phyloP scores from a whole-genome alignment of 2,329 filamentous ascomycete genomes.

The Aspergillus jensenii region DNA sequence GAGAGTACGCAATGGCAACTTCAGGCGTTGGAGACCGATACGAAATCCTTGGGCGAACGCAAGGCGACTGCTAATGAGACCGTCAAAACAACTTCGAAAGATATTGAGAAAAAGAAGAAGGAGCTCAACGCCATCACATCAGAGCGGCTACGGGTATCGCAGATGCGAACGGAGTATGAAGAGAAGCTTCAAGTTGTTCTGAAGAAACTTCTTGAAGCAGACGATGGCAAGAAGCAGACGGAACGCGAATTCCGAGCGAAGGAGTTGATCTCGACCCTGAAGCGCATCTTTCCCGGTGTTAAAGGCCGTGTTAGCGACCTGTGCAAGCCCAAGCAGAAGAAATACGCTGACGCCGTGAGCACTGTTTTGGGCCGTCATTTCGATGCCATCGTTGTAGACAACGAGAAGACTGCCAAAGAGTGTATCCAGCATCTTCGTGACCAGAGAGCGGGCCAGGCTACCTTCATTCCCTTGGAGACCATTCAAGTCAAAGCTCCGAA shows the following conservation, averaged over 20 bases:
- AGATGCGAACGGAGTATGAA: slow-evolving; percentile 83
- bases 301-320: slow-evolving; percentile 87
- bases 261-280: slow-evolving; percentile 81
- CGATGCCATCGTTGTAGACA: slow-evolving; percentile 91
- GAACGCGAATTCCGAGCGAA: slow-evolving; percentile 76
- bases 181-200: slow-evolving; percentile 84
- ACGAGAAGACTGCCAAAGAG: slow-evolving; percentile 88
- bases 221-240: slow-evolving; percentile 81
- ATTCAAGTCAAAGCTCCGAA: slow-evolving; percentile 93
- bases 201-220: slow-evolving; percentile 77
- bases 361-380: slow-evolving; percentile 91
- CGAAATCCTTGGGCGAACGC: slow-evolving; percentile 67
- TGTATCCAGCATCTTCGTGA: slow-evolving; percentile 94
- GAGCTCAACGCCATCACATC: slow-evolving; percentile 83
- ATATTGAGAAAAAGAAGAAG: slow-evolving; percentile 87
- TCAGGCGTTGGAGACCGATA: slow-evolving; percentile 71
- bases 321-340: slow-evolving; percentile 95
- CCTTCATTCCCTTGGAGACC: slow-evolving; percentile 94
- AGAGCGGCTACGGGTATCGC: slow-evolving; percentile 75
- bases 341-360: slow-evolving; percentile 89
- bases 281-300: slow-evolving; percentile 88
- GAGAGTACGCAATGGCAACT: slow-evolving; percentile 73
- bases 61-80: slow-evolving; percentile 62
- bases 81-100: slow-evolving; percentile 67
- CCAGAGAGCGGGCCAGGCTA: slow-evolving; percentile 81